A percentile compares a stretch with the other conserved stretches of the same genome.
Evolutionary conservation across 164 flowering plant species (phyloP).

Genomic region (Vitis vinifera): ASM3070453v1 NC_081813.1:20261501-20262000

Average conservation of each 20-base stretch:
- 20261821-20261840: slow-evolving; percentile 51
- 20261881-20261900: slow-evolving; percentile 55
- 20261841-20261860: slow-evolving; percentile 57
- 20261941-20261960: not conserved
- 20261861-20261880: slow-evolving; percentile 47
- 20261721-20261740: too few species aligned
- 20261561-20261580: not conserved
- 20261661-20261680: too few species aligned
- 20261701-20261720: too few species aligned
- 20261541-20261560: too few species aligned
- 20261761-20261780: too few species aligned
- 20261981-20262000: too few species aligned
- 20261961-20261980: not conserved
- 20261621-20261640: too few species aligned
- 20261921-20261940: slow-evolving; percentile 37
- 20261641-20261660: too few species aligned
- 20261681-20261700: too few species aligned
- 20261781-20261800: not conserved
- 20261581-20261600: not conserved
- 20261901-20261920: slow-evolving; percentile 36
- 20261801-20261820: not conserved
- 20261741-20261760: too few species aligned
- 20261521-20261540: slow-evolving; percentile 28
- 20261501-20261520: not conserved
- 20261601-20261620: too few species aligned